phyloP scores from a whole-genome alignment of 306 rosid species.

The Cucurbita pepo region DNA sequence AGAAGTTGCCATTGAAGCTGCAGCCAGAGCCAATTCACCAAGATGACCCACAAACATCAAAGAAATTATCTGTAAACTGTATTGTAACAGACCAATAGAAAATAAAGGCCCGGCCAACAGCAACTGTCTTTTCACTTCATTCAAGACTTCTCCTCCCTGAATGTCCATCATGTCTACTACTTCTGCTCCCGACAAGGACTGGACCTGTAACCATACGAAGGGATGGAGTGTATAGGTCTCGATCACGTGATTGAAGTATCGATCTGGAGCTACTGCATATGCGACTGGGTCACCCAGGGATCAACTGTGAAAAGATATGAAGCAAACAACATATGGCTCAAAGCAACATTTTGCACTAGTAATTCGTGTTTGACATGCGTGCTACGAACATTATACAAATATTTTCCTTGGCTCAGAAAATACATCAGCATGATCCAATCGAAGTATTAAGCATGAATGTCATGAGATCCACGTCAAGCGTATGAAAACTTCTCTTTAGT shows the following conservation, averaged over 20 bases:
- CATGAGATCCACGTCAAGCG: background rate
- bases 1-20: slow-evolving; percentile 16
- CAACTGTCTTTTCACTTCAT: slow-evolving; percentile 15
- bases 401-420: background rate
- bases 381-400: background rate
- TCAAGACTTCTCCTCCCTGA: background rate
- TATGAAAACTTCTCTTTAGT: too few species aligned
- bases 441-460: background rate
- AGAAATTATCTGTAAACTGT: slow-evolving; percentile 13
- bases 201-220: too few species aligned
- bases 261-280: too few species aligned
- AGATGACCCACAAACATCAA: background rate
- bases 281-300: too few species aligned
- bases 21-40: slow-evolving; percentile 18
- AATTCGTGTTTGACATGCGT: too few species aligned
- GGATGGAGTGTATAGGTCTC: too few species aligned
- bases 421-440: background rate
- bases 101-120: slow-evolving; percentile 18
- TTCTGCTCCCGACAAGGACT: background rate
- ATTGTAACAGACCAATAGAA: slow-evolving; percentile 10
- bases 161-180: background rate
- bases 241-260: too few species aligned
- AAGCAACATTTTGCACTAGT: background rate
- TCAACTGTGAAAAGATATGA: background rate
- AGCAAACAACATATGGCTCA: background rate